Evolutionary conservation across 2,329 filamentous ascomycete genomes (phyloP).

Genomic region (Apiospora saccharicola): DNA sequence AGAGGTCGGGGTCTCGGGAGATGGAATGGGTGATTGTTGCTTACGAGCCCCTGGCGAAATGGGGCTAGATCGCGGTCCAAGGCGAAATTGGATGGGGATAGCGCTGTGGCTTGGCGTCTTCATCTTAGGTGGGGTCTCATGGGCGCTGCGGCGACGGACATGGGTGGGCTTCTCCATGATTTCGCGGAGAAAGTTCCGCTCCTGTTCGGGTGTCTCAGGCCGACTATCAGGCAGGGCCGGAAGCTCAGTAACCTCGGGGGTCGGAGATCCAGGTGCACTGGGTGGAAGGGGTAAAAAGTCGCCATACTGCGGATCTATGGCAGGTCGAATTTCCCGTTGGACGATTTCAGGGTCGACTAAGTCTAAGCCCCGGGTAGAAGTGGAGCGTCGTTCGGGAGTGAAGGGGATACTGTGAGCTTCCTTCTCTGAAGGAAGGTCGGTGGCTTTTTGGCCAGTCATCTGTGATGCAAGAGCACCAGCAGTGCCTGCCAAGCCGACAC

Average conservation of each 20-base stretch:
- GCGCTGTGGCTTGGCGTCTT: slow-evolving; percentile 65
- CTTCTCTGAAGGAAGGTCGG: slow-evolving; percentile 52
- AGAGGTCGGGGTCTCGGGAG: slow-evolving; percentile 40
- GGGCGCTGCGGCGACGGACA: slow-evolving; percentile 56
- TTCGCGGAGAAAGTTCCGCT: slow-evolving; percentile 50
- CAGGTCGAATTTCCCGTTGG: slow-evolving; percentile 65
- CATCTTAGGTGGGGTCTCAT: slow-evolving; percentile 54
- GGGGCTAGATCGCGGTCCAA: slow-evolving; percentile 50
- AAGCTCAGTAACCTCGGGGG: slow-evolving; percentile 46
- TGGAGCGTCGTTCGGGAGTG: slow-evolving; percentile 34
- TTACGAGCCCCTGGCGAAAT: slow-evolving; percentile 48
- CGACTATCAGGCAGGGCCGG: slow-evolving; percentile 67
- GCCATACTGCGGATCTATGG: slow-evolving; percentile 71
- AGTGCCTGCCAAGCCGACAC: slow-evolving; percentile 68
- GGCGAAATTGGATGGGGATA: slow-evolving; percentile 63
- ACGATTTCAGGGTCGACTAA: slow-evolving; percentile 65
- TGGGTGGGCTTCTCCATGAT: slow-evolving; percentile 51
- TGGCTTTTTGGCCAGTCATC: slow-evolving; percentile 54
- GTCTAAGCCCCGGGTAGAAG: slow-evolving; percentile 42
- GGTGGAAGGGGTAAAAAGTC: slow-evolving; percentile 71
- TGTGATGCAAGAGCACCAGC: slow-evolving; percentile 50
- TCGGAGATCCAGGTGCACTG: slow-evolving; percentile 61
- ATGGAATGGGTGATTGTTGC: slow-evolving; percentile 46
- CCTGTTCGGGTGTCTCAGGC: slow-evolving; percentile 60
- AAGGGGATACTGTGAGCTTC: slow-evolving; percentile 40